phyloP scores from a whole-genome alignment of 345 rosid species.

The Eucalyptus pauciflora region DNA sequence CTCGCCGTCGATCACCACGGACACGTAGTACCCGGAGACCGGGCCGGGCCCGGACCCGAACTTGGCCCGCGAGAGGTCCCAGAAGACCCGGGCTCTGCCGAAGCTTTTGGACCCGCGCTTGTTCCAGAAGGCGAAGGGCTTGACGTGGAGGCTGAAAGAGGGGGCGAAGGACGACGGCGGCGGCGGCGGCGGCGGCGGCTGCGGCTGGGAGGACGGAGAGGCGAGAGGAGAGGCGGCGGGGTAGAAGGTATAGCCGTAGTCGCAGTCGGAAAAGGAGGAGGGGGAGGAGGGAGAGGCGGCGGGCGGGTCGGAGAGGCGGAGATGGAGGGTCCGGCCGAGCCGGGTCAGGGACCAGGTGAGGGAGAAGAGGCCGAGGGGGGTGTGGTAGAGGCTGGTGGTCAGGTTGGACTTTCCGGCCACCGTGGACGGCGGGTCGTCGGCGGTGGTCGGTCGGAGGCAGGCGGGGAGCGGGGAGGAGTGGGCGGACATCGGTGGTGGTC shows the following conservation, averaged over 20 bases:
- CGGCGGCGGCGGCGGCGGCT: neutral
- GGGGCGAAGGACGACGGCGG: neutral
- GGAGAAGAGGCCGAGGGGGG: neutral
- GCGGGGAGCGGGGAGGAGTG: neutral
- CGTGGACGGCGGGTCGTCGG: neutral
- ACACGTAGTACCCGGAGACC: constrained; percentile 58
- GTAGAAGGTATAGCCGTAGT: neutral
- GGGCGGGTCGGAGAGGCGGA: neutral
- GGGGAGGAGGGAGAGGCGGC: neutral
- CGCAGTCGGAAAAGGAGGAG: neutral
- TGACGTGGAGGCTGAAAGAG: constrained; percentile 45
- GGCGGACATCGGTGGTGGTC: neutral
- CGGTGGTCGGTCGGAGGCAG: neutral
- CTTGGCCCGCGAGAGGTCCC: constrained; percentile 70
- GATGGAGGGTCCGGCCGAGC: neutral
- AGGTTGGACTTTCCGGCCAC: neutral
- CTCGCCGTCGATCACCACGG: constrained; percentile 56
- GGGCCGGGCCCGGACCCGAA: constrained; percentile 85
- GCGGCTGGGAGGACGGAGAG: neutral
- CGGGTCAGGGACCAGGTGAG: neutral
- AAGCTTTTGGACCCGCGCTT: constrained; percentile 51
- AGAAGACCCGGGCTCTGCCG: constrained; percentile 28
- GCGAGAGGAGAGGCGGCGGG: neutral
- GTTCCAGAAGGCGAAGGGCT: constrained; percentile 64
- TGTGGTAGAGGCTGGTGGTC: neutral